Evolutionary conservation across 2,329 filamentous ascomycete species (phyloP), one percentile per base, ranked within the genome.

Genomic region (Xylariomycetidae sp.): DNA sequence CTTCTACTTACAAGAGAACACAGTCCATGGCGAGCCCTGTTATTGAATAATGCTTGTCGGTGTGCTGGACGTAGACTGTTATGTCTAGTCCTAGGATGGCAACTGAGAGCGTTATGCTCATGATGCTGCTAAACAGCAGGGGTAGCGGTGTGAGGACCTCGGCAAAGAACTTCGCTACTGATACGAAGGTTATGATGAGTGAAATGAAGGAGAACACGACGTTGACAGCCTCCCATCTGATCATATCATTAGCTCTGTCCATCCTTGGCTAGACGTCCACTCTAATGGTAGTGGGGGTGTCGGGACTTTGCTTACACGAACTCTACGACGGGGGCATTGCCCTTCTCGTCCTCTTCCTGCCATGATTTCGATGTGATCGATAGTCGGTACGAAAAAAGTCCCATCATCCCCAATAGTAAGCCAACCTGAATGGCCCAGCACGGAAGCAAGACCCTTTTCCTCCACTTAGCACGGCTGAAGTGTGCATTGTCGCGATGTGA

Each of bases 91-190:
- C 67, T 16, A 77, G 55, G 16, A 71, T 67, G 22, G 63, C 64
- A 6, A 58, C 42, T 0, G 70, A 62, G 14, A 71, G 63, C 1
- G 64, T 61, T 27, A 70, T 41, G 44, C 75, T 77, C 46, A 77
- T 42, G 36, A 69, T 52, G 38, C 74, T 67, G 13, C 65, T 67
- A 41, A 70, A 67, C 4, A 77, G 54, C 59, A 78, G 65, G 5
- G 66, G 67, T 53, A 72, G 69, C 3, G 74, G 73, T 9, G 74
- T 77, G 34, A 78, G 51, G 1, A 66, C 62, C 50, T 76, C 70
- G 18, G 64, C 58, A 30, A 63, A 59, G 37, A 62, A 67, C 43
- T 59, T 66, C 27, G 59, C 63, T 19, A 74, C 60, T 41, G 74
- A 69, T 37, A 69, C 47, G 26, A 68, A 51, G 11, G 63, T 72